Percentiles rank a stretch among this genome's conserved stretches.
phyloP scores from a whole-genome alignment of 306 rosid species.

The Malus fusca region DNA sequence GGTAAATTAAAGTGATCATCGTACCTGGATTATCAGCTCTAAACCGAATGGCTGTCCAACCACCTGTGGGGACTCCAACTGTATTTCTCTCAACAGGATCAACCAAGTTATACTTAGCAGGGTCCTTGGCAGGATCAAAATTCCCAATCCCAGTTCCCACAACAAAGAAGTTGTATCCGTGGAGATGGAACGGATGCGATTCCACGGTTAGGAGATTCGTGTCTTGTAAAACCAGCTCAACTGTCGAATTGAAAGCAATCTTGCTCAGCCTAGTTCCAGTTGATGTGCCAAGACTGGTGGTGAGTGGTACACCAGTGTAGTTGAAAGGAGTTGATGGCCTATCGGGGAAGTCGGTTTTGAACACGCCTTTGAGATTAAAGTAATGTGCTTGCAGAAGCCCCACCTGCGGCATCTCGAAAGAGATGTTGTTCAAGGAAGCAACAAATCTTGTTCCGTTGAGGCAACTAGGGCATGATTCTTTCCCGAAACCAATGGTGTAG shows the following conservation, averaged over 20 bases:
- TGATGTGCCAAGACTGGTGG: slow-evolving; percentile 47
- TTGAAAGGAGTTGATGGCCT: slow-evolving; percentile 51
- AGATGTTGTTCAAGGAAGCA: slow-evolving; percentile 73
- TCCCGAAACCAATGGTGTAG: slow-evolving; percentile 64
- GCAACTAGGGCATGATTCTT: slow-evolving; percentile 54
- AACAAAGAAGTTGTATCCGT: slow-evolving; percentile 60
- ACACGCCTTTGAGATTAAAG: slow-evolving; percentile 60
- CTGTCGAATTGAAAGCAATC: slow-evolving; percentile 60
- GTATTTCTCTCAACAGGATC: slow-evolving; percentile 87
- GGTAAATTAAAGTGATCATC: background rate
- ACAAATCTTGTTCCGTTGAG: slow-evolving; percentile 65
- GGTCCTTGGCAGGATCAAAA: slow-evolving; percentile 65
- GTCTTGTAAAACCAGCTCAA: slow-evolving; percentile 66
- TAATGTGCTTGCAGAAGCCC: slow-evolving; percentile 85
- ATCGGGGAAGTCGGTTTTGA: slow-evolving; percentile 68
- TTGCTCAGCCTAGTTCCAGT: slow-evolving; percentile 58
- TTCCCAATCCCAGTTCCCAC: slow-evolving; percentile 73
- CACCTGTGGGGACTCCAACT: slow-evolving; percentile 69
- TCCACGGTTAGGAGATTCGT: slow-evolving; percentile 64
- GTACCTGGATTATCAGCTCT: slow-evolving; percentile 77
- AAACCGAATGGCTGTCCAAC: slow-evolving; percentile 75
- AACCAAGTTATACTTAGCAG: slow-evolving; percentile 52
- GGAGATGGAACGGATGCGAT: slow-evolving; percentile 79
- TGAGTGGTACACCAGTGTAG: slow-evolving; percentile 62
- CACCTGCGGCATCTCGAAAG: slow-evolving; percentile 64